Evolutionary conservation across 2,329 filamentous ascomycete species (phyloP).

Genomic region (Colletotrichum sojae): DNA sequence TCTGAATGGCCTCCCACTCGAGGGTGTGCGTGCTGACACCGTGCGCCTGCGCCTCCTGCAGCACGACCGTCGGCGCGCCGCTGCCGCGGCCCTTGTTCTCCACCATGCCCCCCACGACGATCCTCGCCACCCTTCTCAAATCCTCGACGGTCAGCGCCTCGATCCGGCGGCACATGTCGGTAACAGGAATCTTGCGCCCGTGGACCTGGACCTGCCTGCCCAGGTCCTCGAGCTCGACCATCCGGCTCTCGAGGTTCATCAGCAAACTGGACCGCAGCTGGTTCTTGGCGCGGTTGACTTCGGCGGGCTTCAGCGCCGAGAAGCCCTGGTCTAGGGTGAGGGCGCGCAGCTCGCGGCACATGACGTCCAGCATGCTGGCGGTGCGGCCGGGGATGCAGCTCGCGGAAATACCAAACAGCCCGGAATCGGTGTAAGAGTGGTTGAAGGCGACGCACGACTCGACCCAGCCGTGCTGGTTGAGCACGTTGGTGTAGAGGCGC

Average conservation of each 20-base stretch:
- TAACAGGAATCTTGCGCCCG: conserved; percentile 89
- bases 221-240: conserved; percentile 97
- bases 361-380: conserved; percentile 90
- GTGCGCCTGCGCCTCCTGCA: conserved; percentile 89
- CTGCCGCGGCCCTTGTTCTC: conserved; percentile 82
- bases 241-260: conserved; percentile 97
- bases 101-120: conserved; percentile 83
- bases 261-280: conserved; percentile 90
- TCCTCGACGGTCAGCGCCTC: conserved; percentile 85
- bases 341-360: conserved; percentile 89
- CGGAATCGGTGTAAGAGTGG: conserved; percentile 96
- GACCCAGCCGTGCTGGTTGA: conserved; percentile 98
- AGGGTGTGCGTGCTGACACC: conserved; percentile 78
- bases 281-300: conserved; percentile 96
- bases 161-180: conserved; percentile 93
- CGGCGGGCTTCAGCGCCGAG: conserved; percentile 77
- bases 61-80: conserved; percentile 91
- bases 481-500: conserved; percentile 94
- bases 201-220: conserved; percentile 98
- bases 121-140: conserved; percentile 82
- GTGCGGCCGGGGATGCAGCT: conserved; percentile 86
- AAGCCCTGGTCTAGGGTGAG: conserved; percentile 84
- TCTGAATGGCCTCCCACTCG: conserved; percentile 91
- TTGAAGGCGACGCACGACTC: conserved; percentile 97
- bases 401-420: conserved; percentile 93